These are phyloP conservation scores for Tetrapisispora arboricola DNA, from an alignment of 805 yeast genomes.

Conservation along the genomic window DNA sequence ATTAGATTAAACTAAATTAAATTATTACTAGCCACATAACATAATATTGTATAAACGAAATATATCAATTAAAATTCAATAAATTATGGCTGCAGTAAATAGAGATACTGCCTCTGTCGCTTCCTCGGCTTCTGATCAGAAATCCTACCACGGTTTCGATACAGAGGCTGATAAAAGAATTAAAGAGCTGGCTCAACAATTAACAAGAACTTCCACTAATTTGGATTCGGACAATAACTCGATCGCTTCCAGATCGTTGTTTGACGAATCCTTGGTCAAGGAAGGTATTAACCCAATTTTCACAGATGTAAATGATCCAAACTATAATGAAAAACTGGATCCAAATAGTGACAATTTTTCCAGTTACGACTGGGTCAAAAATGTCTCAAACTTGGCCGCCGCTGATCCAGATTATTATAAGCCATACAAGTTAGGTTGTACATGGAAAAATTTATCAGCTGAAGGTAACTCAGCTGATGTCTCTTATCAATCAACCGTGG, in stretches of 20 bases:
- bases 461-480: slow-evolving; percentile 58
- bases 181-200: slow-evolving; percentile 33
- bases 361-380: slow-evolving; percentile 58
- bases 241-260: slow-evolving; percentile 9
- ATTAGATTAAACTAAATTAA: too few relatives aligned
- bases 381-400: slow-evolving; percentile 42
- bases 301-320: slow-evolving; percentile 8
- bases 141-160: slow-evolving; percentile 31
- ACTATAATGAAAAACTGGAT: slow-evolving; percentile 38
- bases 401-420: slow-evolving; percentile 54
- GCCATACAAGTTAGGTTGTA: slow-evolving; percentile 50
- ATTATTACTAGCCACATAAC: too few relatives aligned
- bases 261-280: slow-evolving; percentile 6
- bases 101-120: neutral
- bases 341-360: slow-evolving; percentile 51
- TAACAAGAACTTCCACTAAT: slow-evolving; percentile 14
- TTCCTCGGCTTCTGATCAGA: slow-evolving; percentile 3
- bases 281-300: slow-evolving; percentile 22
- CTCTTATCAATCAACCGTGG: slow-evolving; percentile 53
- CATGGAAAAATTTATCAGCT: slow-evolving; percentile 49
- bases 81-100: neutral
- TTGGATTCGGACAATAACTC: neutral
- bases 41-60: too few relatives aligned
- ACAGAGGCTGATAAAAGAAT: slow-evolving; percentile 28
- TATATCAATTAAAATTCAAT: too few relatives aligned